phyloP scores from a whole-genome alignment of 202 grass and related monocot species.

The Dendrocalamus latiflorus region DNA sequence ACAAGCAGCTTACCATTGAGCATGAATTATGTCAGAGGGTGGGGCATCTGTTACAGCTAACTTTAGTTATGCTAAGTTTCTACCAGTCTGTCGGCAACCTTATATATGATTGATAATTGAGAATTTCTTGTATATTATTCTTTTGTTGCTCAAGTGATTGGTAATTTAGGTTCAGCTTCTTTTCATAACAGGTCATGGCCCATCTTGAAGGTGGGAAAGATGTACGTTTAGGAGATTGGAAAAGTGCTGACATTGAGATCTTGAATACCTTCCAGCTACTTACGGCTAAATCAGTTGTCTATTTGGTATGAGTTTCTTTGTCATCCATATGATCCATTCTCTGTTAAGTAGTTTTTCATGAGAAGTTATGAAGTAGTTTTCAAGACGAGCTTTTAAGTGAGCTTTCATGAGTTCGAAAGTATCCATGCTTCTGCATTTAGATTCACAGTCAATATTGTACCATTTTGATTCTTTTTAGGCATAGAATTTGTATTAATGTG shows the following conservation, averaged over 20 bases:
- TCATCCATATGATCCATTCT: not conserved
- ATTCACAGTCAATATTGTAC: not conserved
- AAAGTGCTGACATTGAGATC: conserved; percentile 85
- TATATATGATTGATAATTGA: not conserved
- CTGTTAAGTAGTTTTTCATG: not conserved
- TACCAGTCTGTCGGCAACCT: not conserved
- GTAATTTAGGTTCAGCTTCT: conserved; percentile 3
- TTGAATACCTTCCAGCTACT: conserved; percentile 92
- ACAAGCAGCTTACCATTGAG: conserved; percentile 87
- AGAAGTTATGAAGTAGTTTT: not conserved
- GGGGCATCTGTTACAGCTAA: not conserved
- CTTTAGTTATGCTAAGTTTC: not conserved
- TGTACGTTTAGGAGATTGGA: conserved; percentile 85
- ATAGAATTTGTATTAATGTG: not conserved
- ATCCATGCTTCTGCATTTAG: not conserved
- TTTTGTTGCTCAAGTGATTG: not conserved
- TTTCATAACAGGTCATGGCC: conserved; percentile 41
- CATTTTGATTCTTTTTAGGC: not conserved
- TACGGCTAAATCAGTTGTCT: conserved; percentile 85
- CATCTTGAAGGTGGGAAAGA: conserved; percentile 81
- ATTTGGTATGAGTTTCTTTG: conserved; percentile 53
- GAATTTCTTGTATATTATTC: not conserved
- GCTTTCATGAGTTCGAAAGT: not conserved
- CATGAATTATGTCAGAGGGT: conserved; percentile 82
- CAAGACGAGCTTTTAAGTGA: not conserved